phyloP scores from a whole-genome alignment of 108 stramenopile species.

The Cyclotella baltica region DNA sequence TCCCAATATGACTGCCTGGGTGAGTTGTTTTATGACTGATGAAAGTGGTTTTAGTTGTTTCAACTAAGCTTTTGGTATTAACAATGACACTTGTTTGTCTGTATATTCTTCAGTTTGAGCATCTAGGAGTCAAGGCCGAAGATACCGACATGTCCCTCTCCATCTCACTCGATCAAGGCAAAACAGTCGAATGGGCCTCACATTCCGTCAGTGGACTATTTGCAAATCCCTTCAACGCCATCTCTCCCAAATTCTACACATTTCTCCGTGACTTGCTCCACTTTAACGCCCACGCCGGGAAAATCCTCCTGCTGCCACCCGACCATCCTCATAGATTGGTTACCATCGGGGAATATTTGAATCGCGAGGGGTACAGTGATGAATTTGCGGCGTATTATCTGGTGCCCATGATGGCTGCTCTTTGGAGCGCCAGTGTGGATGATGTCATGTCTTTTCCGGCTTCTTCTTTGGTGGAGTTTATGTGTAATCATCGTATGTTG shows the following conservation, averaged over 20 bases:
- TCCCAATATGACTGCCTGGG: conserved; percentile 91
- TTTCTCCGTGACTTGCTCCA: conserved; percentile 87
- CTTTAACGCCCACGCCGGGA: conserved; percentile 84
- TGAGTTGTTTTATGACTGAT: not conserved
- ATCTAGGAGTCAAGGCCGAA: conserved; percentile 75
- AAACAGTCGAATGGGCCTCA: conserved; percentile 89
- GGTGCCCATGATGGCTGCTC: conserved; percentile 95
- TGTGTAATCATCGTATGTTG: conserved; percentile 97
- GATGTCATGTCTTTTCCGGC: conserved; percentile 91
- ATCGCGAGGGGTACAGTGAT: conserved; percentile 69
- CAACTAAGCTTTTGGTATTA: too few species aligned
- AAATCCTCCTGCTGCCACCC: conserved; percentile 64
- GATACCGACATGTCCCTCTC: conserved; percentile 89
- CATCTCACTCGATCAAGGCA: conserved; percentile 86
- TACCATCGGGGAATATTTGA: conserved; percentile 90
- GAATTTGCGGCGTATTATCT: conserved; percentile 89
- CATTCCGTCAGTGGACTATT: conserved; percentile 75
- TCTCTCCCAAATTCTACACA: conserved; percentile 72
- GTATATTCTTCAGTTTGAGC: conserved; percentile 56
- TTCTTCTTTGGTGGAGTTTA: conserved; percentile 83
- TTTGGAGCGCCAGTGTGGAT: conserved; percentile 87
- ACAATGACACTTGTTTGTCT: too few species aligned
- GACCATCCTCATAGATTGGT: conserved; percentile 78
- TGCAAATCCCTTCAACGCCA: conserved; percentile 67
- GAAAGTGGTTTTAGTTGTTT: not conserved